Evolutionary conservation across 192 early-diverging fungal genomes (phyloP), one percentile per base, ranked within the genome.

Genomic region (Gigaspora rosea): DNA sequence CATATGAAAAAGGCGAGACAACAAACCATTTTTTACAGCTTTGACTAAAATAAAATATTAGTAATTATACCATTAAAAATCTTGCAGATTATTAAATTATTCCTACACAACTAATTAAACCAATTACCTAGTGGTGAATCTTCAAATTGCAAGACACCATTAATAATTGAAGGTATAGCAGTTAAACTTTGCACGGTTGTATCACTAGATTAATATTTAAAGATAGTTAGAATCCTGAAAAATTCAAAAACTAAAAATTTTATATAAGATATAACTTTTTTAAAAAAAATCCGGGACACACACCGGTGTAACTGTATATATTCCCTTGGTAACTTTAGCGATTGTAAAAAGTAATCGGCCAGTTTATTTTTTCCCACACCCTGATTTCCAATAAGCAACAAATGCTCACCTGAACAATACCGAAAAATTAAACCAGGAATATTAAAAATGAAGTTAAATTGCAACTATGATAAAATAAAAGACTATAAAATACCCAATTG

Each of bases 361-460:
- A 91, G 70, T 73, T 88, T 88, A 77, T 90, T 90, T 61, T 90
- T 90, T 54, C 89, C 89, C 4, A 87, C 86, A 67, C 93, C 94
- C 73, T 95, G 94, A 73, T 95, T 95, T 70, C 94, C 94, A 80
- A 95, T 93, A 33, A 95, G 80, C 1, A 95, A 80, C 52, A 95
- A 82, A 75, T 95, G 92, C 59, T 95, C 94, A n/a, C 94, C 89
- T 73, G 64, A 56, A 73, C 75, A 58, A 27, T 22, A 35, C 16
- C 16, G 18, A 35, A 48, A 20, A 50, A 48, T 2, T 48, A 22
- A 49, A 51, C 8, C 16, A 47, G 4, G 11, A 64, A 27, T 18
- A 66, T 22, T 20, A 16, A 64, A 35, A 16, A 33, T 0, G 15
- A 33, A 13, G 5, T 8, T 36, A 41, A 18, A 4, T 41, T n/a